phyloP scores from a whole-genome alignment of 352 stramenopile species.

The Nothophytophthora sp. region DNA sequence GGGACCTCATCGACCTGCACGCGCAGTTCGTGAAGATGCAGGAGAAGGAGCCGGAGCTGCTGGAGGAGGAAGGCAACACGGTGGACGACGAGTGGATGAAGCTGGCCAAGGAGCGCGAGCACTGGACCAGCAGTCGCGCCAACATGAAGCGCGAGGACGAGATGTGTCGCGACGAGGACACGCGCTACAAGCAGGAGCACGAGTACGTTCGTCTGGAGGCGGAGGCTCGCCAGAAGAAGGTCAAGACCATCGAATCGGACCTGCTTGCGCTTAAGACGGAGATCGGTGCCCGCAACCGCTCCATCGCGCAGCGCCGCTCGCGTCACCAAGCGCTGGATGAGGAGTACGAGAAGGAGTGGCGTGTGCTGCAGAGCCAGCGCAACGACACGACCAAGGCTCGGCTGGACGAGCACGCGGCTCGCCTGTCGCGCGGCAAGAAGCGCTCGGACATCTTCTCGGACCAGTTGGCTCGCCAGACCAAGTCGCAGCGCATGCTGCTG shows the following conservation, averaged over 20 bases:
- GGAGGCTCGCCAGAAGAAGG: constrained; percentile 84
- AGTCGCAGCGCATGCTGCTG: constrained; percentile 85
- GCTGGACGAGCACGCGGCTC: constrained; percentile 65
- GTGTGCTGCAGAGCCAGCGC: constrained; percentile 65
- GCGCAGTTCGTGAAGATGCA: constrained; percentile 82
- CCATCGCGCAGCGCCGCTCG: constrained; percentile 71
- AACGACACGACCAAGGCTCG: constrained; percentile 63
- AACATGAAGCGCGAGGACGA: constrained; percentile 91
- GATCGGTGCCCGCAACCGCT: constrained; percentile 68
- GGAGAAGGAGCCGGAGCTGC: constrained; percentile 73
- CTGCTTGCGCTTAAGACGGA: constrained; percentile 78
- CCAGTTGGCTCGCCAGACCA: constrained; percentile 76
- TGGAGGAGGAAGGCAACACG: constrained; percentile 82
- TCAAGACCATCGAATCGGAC: constrained; percentile 79
- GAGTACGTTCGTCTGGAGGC: constrained; percentile 75
- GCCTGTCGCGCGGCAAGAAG: constrained; percentile 82
- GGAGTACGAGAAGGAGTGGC: constrained; percentile 88
- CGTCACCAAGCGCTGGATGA: constrained; percentile 77
- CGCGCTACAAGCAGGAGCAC: constrained; percentile 85
- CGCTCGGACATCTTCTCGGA: constrained; percentile 82
- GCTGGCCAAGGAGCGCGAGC: constrained; percentile 86
- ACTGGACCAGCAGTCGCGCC: constrained; percentile 85
- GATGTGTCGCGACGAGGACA: constrained; percentile 85
- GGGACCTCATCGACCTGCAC: constrained; percentile 76
- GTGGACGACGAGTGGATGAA: constrained; percentile 91